These are phyloP conservation scores for Fusarium buxicola DNA, from an alignment of 2,329 filamentous ascomycete genomes.

Conservation along the genomic window DNA sequence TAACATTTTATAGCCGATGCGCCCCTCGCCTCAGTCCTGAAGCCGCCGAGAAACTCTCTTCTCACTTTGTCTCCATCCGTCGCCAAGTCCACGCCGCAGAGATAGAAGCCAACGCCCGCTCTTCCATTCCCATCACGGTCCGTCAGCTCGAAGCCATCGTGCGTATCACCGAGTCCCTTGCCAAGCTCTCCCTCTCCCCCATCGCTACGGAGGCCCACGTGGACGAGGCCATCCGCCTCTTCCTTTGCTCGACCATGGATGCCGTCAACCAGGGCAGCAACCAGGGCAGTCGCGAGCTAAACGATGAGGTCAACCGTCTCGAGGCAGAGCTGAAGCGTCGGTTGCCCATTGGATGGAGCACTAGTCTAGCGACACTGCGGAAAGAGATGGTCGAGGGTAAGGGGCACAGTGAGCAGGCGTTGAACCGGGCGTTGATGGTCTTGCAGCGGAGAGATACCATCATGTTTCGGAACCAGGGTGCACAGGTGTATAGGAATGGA, in stretches of 20 bases:
- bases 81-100: constrained; percentile 94
- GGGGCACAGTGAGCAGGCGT: constrained; percentile 86
- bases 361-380: constrained; percentile 85
- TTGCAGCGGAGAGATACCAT: constrained; percentile 89
- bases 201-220: constrained; percentile 92
- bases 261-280: constrained; percentile 91
- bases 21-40: constrained; percentile 90
- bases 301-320: constrained; percentile 87
- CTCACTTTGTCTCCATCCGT: constrained; percentile 96
- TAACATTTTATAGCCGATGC: constrained; percentile 73
- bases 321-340: constrained; percentile 90
- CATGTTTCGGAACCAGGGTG: constrained; percentile 81
- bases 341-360: constrained; percentile 95
- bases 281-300: constrained; percentile 86
- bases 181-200: constrained; percentile 87
- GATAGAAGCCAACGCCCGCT: constrained; percentile 87
- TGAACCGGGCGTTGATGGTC: constrained; percentile 87
- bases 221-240: constrained; percentile 95
- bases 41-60: constrained; percentile 94
- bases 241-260: constrained; percentile 97
- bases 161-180: constrained; percentile 94
- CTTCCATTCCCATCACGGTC: constrained; percentile 96
- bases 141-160: constrained; percentile 97
- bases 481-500: constrained; percentile 79
- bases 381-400: constrained; percentile 93